Percentiles rank a stretch among this genome's conserved stretches.
Conservation (phyloP, 2,329 filamentous ascomycete genomes). For the Talaromyces sp. region DNA sequence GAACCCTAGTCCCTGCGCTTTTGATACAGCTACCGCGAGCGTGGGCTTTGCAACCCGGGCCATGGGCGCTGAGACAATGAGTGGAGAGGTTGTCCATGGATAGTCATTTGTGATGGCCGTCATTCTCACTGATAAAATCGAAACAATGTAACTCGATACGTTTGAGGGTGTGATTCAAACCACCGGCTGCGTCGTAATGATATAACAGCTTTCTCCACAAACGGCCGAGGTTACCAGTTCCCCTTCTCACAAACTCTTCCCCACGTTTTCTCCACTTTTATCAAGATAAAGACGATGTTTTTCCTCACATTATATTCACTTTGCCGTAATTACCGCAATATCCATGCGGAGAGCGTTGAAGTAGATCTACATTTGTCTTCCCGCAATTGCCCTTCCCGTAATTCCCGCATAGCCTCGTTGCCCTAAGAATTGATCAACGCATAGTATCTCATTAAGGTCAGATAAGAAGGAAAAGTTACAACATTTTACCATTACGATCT, state of each 20-base stretch:
- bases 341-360: neutral
- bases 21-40: slow-evolving; percentile 57
- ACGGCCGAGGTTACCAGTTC: neutral
- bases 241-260: neutral
- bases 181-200: neutral
- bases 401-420: neutral
- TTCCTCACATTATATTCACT: neutral
- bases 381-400: neutral
- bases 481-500: too few relatives aligned
- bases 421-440: neutral
- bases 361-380: neutral
- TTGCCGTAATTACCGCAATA: neutral
- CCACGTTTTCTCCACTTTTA: neutral
- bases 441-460: neutral
- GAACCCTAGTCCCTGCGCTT: slow-evolving; percentile 51
- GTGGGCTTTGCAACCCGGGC: slow-evolving; percentile 53
- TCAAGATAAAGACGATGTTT: neutral
- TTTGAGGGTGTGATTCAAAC: neutral
- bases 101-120: slow-evolving; percentile 29
- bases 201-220: neutral
- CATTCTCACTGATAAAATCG: neutral
- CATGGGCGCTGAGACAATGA: slow-evolving; percentile 65
- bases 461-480: neutral
- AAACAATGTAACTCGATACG: neutral
- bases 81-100: slow-evolving; percentile 54